Evolutionary conservation across 305 asterid species (phyloP).

Genomic region (Lippia alba): DNA sequence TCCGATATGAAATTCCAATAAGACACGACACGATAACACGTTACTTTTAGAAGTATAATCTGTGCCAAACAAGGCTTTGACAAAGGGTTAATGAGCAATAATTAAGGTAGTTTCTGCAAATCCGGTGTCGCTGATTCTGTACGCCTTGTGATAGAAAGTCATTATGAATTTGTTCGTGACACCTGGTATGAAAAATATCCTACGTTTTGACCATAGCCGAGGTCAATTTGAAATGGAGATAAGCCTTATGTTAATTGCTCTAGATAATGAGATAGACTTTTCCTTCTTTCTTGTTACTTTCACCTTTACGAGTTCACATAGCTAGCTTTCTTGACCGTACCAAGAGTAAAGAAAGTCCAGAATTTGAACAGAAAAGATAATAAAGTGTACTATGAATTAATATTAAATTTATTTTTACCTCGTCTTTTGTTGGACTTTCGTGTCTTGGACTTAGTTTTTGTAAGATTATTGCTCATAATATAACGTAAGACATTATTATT

Average conservation of each 20-base stretch:
- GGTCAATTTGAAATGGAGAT: conserved; percentile 34
- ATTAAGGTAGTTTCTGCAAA: conserved; percentile 35
- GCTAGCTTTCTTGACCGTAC: background rate
- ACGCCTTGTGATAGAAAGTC: conserved; percentile 39
- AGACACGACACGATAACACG: too few relatives aligned
- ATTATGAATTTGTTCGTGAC: conserved; percentile 19
- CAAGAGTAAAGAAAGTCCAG: background rate
- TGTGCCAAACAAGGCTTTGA: conserved; percentile 36
- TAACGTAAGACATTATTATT: too few relatives aligned
- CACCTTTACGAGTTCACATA: conserved; percentile 4
- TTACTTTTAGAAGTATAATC: too few relatives aligned
- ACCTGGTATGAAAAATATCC: background rate
- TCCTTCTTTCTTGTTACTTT: background rate
- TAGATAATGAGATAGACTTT: conserved; percentile 37
- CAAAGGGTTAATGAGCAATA: conserved; percentile 19
- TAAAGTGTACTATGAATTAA: too few relatives aligned
- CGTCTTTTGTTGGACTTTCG: too few relatives aligned
- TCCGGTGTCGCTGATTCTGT: conserved; percentile 31
- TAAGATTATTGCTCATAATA: too few relatives aligned
- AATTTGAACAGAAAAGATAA: too few relatives aligned
- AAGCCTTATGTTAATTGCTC: conserved; percentile 30
- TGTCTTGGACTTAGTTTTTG: too few relatives aligned
- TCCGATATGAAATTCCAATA: background rate
- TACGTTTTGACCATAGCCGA: conserved; percentile 3
- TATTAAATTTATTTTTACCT: too few relatives aligned